Evolutionary conservation across 164 flowering plant species (phyloP).

Genomic region (Chloranthus sessilifolius): DNA sequence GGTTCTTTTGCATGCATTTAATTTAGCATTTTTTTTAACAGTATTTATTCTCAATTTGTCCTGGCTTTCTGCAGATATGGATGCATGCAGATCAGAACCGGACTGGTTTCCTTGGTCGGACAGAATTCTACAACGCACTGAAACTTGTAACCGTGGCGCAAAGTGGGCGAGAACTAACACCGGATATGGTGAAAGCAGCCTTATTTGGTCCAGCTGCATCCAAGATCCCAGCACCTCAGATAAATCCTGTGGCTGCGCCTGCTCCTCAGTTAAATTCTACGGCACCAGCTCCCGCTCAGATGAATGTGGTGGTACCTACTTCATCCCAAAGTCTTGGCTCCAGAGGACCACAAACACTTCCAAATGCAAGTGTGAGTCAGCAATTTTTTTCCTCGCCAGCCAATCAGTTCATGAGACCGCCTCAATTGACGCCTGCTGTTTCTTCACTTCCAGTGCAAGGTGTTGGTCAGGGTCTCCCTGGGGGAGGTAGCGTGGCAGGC

Average conservation of each 20-base stretch:
- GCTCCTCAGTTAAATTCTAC: conserved; percentile 30
- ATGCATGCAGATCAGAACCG: conserved; percentile 67
- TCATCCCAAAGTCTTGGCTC: conserved; percentile 48
- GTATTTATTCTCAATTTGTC: too few relatives aligned
- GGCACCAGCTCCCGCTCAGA: conserved; percentile 37
- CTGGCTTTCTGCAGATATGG: conserved; percentile 64
- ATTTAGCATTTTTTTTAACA: too few relatives aligned
- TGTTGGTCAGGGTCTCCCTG: conserved; percentile 27
- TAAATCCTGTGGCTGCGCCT: conserved; percentile 52
- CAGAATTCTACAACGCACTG: conserved; percentile 88
- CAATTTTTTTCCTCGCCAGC: conserved; percentile 44
- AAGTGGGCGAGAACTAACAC: conserved; percentile 83
- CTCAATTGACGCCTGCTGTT: conserved; percentile 38
- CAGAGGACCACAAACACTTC: conserved; percentile 42
- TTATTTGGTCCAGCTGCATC: conserved; percentile 86
- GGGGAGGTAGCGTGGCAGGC: conserved; percentile 28
- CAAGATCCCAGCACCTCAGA: conserved; percentile 89
- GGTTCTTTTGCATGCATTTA: too few relatives aligned
- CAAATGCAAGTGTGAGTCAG: conserved; percentile 34
- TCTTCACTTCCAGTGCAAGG: conserved; percentile 36
- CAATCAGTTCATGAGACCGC: conserved; percentile 46
- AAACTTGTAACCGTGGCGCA: conserved; percentile 95
- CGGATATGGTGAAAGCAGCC: conserved; percentile 90
- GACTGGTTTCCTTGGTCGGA: conserved; percentile 75
- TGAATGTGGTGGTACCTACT: conserved; percentile 25